phyloP scores from a whole-genome alignment of 192 early-diverging fungal species.

The Entomortierella beljakovae region DNA sequence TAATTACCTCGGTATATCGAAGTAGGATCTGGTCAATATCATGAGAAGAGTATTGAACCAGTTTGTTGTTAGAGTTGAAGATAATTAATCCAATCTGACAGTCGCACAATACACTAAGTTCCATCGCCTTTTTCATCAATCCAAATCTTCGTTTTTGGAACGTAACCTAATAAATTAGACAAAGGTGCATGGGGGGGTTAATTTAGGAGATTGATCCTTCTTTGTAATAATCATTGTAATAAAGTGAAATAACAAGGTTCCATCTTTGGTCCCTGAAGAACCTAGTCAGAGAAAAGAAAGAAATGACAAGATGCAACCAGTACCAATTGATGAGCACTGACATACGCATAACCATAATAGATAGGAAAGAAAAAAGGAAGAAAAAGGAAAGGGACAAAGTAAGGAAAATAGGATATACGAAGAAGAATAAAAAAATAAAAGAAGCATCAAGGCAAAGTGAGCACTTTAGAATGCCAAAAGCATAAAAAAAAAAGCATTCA shows the following conservation, averaged over 20 bases:
- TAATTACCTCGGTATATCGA: conserved; percentile 81
- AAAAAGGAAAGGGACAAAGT: neutral
- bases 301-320: too few species aligned
- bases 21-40: conserved; percentile 95
- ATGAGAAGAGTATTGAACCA: conserved; percentile 94
- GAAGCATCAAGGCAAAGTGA: too few species aligned
- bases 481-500: too few species aligned
- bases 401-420: conserved; percentile 9
- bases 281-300: neutral
- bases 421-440: neutral
- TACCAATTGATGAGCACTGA: too few species aligned
- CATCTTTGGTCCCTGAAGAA: too few species aligned
- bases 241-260: too few species aligned
- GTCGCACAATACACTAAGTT: conserved; percentile 93
- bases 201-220: too few species aligned
- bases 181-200: too few species aligned
- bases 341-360: too few species aligned
- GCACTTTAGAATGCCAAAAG: too few species aligned
- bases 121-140: conserved; percentile 97
- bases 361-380: neutral
- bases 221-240: too few species aligned
- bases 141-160: conserved; percentile 95
- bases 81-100: conserved; percentile 97
- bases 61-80: conserved; percentile 92
- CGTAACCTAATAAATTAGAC: conserved; percentile 72